These are phyloP conservation scores for Diaporthe amygdali DNA, from an alignment of 2,329 filamentous ascomycete species.

Conservation along the genomic window DNA sequence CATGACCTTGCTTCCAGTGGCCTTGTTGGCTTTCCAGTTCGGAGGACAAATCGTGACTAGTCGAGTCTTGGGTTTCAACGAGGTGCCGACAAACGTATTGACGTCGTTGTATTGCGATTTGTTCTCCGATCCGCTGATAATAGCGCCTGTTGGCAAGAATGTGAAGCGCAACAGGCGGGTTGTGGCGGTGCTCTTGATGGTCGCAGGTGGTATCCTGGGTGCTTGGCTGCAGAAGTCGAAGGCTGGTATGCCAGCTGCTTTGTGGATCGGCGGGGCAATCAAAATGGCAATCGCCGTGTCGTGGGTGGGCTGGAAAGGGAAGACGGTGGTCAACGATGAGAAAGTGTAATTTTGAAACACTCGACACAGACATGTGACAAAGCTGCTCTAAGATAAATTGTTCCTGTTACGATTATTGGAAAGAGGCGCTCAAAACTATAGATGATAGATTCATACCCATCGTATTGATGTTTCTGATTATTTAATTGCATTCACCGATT, in stretches of 20 bases:
- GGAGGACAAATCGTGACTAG: constrained; percentile 61
- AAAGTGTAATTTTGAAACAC: neutral
- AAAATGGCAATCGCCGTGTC: constrained; percentile 44
- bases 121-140: constrained; percentile 54
- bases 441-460: neutral
- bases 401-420: too few species aligned
- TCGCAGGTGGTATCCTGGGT: constrained; percentile 51
- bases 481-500: too few species aligned
- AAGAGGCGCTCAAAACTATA: neutral
- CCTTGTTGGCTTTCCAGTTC: constrained; percentile 58
- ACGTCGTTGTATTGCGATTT: constrained; percentile 60
- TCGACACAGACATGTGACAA: too few species aligned
- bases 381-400: too few species aligned
- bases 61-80: constrained; percentile 55
- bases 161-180: constrained; percentile 55
- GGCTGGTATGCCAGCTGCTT: constrained; percentile 46
- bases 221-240: constrained; percentile 51
- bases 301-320: constrained; percentile 33
- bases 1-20: constrained; percentile 42
- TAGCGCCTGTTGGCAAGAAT: constrained; percentile 49
- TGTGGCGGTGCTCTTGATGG: constrained; percentile 47
- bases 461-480: too few species aligned
- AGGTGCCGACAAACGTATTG: constrained; percentile 61
- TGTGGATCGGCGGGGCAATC: constrained; percentile 52
- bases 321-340: neutral